These are phyloP conservation scores for Acacia concinna DNA, from an alignment of 331 rosid species.

Conservation along the genomic window DNA sequence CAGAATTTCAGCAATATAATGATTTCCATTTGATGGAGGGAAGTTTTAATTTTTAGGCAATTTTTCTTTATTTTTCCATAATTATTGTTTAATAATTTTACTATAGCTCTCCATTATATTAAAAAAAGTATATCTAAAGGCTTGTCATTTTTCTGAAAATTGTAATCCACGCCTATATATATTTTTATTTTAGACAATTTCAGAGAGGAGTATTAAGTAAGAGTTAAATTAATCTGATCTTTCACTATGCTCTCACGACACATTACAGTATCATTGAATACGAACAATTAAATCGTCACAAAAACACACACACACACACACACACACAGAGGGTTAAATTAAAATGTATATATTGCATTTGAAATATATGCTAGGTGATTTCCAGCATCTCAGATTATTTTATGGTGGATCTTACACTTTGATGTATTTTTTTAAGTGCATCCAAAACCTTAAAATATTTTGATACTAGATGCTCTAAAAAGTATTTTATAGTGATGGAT, in stretches of 20 bases:
- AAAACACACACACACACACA: no score
- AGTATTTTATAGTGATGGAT: no score
- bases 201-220: not conserved
- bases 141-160: not conserved
- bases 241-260: not conserved
- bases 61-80: not conserved
- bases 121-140: not conserved
- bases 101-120: not conserved
- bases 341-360: no score
- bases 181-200: not conserved
- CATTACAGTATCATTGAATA: no score
- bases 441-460: no score
- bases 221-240: not conserved
- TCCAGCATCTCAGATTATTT: no score
- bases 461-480: no score
- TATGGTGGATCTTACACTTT: no score
- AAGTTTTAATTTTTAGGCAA: not conserved
- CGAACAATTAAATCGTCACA: no score
- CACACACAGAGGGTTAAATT: no score
- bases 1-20: not conserved
- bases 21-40: not conserved
- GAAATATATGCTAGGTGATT: no score
- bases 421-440: no score
- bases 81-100: not conserved
- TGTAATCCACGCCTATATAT: not conserved